Evolutionary conservation across 352 stramenopile species (phyloP).

Genomic region (Elongisporangium undulatum): DNA sequence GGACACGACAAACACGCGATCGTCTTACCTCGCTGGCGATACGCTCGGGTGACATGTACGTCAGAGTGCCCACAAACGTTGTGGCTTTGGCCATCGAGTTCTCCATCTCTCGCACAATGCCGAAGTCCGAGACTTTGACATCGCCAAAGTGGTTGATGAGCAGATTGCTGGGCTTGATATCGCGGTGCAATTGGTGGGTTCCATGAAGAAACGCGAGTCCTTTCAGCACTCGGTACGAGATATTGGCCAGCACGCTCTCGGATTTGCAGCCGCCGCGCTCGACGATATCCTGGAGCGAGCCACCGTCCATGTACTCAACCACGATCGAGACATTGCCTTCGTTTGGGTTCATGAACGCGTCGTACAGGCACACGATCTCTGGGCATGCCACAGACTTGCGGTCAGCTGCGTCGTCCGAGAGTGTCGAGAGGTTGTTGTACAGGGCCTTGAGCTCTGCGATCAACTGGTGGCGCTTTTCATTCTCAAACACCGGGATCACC

Average conservation of each 20-base stretch:
- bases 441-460: conserved; percentile 82
- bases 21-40: conserved; percentile 77
- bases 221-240: conserved; percentile 84
- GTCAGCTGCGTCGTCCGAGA: conserved; percentile 45
- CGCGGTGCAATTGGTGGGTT: conserved; percentile 89
- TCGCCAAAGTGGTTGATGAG: conserved; percentile 91
- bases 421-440: conserved; percentile 83
- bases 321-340: conserved; percentile 91
- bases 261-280: conserved; percentile 83
- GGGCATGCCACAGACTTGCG: conserved; percentile 56
- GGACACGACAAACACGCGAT: conserved; percentile 10
- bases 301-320: conserved; percentile 96
- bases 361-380: conserved; percentile 90
- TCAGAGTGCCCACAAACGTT: conserved; percentile 90
- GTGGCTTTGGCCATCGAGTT: conserved; percentile 84
- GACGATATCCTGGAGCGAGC: conserved; percentile 91
- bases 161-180: conserved; percentile 94
- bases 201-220: conserved; percentile 88
- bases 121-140: conserved; percentile 89
- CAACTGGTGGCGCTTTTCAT: conserved; percentile 85
- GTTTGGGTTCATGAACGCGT: conserved; percentile 92
- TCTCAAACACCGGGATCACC: conserved; percentile 88
- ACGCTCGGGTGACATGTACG: conserved; percentile 93
- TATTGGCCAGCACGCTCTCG: conserved; percentile 87
- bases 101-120: conserved; percentile 82